phyloP scores from a whole-genome alignment of 176 grass and related monocot genomes.

The Pharus latifolius region DNA sequence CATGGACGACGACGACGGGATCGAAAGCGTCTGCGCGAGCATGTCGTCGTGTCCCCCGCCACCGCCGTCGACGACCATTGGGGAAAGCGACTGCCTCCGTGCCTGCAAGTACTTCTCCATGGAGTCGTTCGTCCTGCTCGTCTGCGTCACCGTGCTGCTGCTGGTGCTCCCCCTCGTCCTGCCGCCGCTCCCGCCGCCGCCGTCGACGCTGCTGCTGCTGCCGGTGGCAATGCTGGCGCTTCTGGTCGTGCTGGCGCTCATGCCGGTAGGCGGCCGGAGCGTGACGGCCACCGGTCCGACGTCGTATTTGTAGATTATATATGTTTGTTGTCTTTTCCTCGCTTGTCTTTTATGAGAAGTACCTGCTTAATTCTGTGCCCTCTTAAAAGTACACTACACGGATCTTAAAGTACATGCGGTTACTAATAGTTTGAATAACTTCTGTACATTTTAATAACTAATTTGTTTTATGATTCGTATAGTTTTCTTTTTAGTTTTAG shows the following conservation, averaged over 20 bases:
- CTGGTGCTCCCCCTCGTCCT: slow-evolving; percentile 54
- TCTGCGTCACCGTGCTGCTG: slow-evolving; percentile 31
- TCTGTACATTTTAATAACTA: too few relatives aligned
- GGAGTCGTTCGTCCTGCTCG: slow-evolving; percentile 33
- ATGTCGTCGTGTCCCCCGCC: not conserved
- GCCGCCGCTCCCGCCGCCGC: slow-evolving; percentile 63
- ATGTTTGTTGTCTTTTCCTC: not conserved
- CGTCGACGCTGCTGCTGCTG: slow-evolving; percentile 37
- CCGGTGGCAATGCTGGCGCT: slow-evolving; percentile 31
- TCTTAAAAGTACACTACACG: too few relatives aligned
- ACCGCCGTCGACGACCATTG: not conserved
- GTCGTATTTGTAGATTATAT: not conserved
- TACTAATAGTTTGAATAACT: too few relatives aligned
- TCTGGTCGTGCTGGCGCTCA: slow-evolving; percentile 44
- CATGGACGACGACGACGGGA: not conserved
- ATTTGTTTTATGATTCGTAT: too few relatives aligned
- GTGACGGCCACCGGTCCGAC: not conserved
- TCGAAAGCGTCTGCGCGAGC: not conserved
- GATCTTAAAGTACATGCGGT: too few relatives aligned
- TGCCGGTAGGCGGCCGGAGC: slow-evolving; percentile 19
- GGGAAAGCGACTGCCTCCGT: too few relatives aligned
- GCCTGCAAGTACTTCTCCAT: slow-evolving; percentile 50
- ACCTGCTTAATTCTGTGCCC: too few relatives aligned
- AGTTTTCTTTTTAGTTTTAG: too few relatives aligned
- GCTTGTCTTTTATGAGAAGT: too few relatives aligned